Conservation (phyloP, 2,329 filamentous ascomycete genomes). For the Bertia moriformis region DNA sequence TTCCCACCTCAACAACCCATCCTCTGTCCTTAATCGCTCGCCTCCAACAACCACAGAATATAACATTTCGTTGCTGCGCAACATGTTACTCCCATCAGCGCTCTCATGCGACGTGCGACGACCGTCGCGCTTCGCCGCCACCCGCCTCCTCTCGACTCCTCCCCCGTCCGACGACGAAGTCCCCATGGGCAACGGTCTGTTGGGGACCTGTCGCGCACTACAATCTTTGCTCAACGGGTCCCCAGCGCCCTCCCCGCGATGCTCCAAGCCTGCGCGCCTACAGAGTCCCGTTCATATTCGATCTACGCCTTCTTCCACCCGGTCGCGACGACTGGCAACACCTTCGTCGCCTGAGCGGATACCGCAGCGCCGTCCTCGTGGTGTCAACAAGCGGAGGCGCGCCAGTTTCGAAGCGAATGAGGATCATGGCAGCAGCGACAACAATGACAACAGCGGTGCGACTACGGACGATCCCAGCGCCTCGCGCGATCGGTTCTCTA, state of each 20-base stretch:
- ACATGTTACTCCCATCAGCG: conserved; percentile 27
- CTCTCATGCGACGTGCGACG: conserved; percentile 24
- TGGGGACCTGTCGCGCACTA: conserved; percentile 23
- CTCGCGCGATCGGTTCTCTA: conserved; percentile 14
- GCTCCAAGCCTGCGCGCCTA: conserved; percentile 16
- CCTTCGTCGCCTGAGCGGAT: background rate
- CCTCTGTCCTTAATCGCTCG: background rate
- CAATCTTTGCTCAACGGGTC: conserved; percentile 23
- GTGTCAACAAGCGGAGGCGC: conserved; percentile 22
- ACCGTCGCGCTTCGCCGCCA: conserved; percentile 7
- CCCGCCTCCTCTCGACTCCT: conserved; percentile 16
- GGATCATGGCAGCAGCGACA: conserved; percentile 6
- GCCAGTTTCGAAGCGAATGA: conserved; percentile 12
- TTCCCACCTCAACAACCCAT: background rate
- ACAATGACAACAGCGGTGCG: conserved; percentile 7
- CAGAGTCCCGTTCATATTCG: conserved; percentile 17
- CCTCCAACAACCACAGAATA: background rate
- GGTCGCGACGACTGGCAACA: background rate
- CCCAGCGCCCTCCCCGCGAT: conserved; percentile 17
- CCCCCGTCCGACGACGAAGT: conserved; percentile 18
- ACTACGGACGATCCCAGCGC: conserved; percentile 6
- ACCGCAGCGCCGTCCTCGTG: conserved; percentile 6
- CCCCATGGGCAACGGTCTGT: conserved; percentile 18
- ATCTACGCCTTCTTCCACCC: conserved; percentile 5
- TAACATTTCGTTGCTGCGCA: conserved; percentile 1